phyloP scores from a whole-genome alignment of 352 stramenopile genomes.

The Globisporangium apiculatum region DNA sequence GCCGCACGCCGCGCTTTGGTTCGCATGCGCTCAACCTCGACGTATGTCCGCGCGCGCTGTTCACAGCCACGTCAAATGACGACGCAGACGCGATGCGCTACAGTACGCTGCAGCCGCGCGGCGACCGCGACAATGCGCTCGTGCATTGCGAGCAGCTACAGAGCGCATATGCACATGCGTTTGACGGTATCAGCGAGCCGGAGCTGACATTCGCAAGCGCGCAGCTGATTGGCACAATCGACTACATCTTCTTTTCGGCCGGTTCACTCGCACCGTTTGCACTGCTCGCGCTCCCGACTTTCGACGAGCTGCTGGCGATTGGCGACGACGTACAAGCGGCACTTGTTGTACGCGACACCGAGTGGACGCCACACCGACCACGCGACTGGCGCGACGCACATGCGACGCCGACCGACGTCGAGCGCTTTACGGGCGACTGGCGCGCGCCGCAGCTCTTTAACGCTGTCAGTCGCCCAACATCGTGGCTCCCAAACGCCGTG shows the following conservation, averaged over 20 bases:
- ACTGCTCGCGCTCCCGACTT: constrained; percentile 43
- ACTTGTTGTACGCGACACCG: constrained; percentile 15
- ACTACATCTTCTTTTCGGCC: constrained; percentile 83
- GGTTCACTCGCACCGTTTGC: constrained; percentile 44
- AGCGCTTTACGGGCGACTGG: constrained; percentile 50
- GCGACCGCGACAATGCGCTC: constrained; percentile 38
- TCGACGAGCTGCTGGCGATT: constrained; percentile 28
- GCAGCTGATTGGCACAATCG: constrained; percentile 49
- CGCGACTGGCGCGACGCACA: constrained; percentile 21
- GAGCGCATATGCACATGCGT: constrained; percentile 62
- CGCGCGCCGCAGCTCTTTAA: constrained; percentile 34
- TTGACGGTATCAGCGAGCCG: constrained; percentile 49
- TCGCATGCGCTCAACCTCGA: constrained; percentile 26
- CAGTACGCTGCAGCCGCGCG: constrained; percentile 25
- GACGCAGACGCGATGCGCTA: constrained; percentile 23
- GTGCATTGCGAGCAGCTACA: constrained; percentile 61
- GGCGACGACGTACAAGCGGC: constrained; percentile 32
- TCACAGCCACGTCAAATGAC: neutral
- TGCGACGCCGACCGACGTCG: constrained; percentile 19
- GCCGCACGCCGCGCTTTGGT: constrained; percentile 59
- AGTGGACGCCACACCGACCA: constrained; percentile 37
- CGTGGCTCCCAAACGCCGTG: constrained; percentile 57
- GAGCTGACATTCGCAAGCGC: constrained; percentile 64
- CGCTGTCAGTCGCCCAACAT: constrained; percentile 13
- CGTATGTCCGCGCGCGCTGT: constrained; percentile 31